Conservation (phyloP, 495 filamentous ascomycete species). For the Penicillium tannophilum region DNA sequence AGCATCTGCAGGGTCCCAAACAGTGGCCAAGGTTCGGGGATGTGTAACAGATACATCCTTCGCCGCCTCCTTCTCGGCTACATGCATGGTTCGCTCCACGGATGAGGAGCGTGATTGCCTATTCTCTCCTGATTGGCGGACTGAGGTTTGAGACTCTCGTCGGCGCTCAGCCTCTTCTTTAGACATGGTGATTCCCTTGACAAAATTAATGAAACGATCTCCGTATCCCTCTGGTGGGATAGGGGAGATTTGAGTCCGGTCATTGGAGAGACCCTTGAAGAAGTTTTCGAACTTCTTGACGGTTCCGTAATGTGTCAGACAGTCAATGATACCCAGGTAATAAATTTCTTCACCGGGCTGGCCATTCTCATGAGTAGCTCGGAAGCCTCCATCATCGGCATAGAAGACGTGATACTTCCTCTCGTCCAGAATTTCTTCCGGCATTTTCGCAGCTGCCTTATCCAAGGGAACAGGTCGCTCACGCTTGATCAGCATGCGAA, state of each 20-base stretch:
- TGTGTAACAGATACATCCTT: constrained; percentile 59
- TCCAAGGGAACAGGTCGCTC: constrained; percentile 92
- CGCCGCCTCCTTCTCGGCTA: constrained; percentile 52
- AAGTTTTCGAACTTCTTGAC: constrained; percentile 90
- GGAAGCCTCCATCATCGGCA: constrained; percentile 89
- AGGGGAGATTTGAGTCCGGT: constrained; percentile 85
- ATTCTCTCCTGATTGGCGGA: constrained; percentile 30
- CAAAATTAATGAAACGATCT: constrained; percentile 92
- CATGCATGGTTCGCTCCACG: constrained; percentile 49
- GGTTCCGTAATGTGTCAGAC: constrained; percentile 89
- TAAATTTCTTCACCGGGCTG: constrained; percentile 88
- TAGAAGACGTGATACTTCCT: constrained; percentile 78
- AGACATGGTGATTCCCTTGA: constrained; percentile 85
- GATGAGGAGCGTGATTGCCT: constrained; percentile 43
- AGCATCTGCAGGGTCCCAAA: constrained; percentile 57
- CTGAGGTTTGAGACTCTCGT: constrained; percentile 44
- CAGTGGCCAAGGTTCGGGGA: constrained; percentile 51
- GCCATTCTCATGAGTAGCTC: constrained; percentile 90
- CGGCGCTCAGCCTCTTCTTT: constrained; percentile 75
- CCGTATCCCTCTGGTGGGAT: constrained; percentile 92
- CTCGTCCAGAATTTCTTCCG: constrained; percentile 77
- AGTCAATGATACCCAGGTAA: constrained; percentile 97
- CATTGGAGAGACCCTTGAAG: constrained; percentile 84
- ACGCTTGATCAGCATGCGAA: constrained; percentile 87
- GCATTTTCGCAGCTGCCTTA: constrained; percentile 80